Conservation (phyloP, 352 stramenopile species). For the Phytophthora sojae region DNA sequence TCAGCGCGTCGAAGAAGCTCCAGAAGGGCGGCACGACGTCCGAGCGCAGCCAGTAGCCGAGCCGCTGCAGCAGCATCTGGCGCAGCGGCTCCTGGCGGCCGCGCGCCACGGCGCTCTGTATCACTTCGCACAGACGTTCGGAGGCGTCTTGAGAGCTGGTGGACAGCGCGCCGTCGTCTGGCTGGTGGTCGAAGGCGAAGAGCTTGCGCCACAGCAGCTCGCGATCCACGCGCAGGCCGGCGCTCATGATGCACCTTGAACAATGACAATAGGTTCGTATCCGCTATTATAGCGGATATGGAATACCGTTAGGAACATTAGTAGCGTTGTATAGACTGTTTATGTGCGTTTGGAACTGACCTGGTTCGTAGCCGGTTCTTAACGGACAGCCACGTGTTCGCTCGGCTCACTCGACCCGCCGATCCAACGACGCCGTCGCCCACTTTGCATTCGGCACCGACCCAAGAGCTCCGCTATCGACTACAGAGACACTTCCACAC, state of each 20-base stretch:
- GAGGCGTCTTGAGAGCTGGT: slow-evolving; percentile 2
- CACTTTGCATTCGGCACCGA: background rate
- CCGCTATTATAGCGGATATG: background rate
- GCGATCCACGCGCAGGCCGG: slow-evolving; percentile 58
- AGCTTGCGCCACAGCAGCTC: slow-evolving; percentile 76
- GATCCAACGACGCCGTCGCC: slow-evolving; percentile 20
- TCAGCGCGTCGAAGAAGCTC: slow-evolving; percentile 57
- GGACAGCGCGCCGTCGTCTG: slow-evolving; percentile 5
- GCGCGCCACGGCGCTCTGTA: slow-evolving; percentile 47
- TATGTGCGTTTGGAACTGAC: background rate
- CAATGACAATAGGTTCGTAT: background rate
- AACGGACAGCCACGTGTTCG: slow-evolving; percentile 1
- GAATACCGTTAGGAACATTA: too few species aligned
- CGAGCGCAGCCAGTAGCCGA: slow-evolving; percentile 69
- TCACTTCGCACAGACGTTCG: slow-evolving; percentile 38
- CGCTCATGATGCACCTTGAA: slow-evolving; percentile 19
- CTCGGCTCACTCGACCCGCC: background rate
- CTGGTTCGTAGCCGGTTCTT: background rate
- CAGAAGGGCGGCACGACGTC: slow-evolving; percentile 75
- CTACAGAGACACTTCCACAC: too few species aligned
- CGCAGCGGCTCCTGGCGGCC: slow-evolving; percentile 55
- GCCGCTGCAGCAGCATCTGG: slow-evolving; percentile 65
- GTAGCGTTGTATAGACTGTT: too few species aligned
- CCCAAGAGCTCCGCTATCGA: too few species aligned
- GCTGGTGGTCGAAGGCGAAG: slow-evolving; percentile 61